Base-by-base conservation (phyloP, 2,329 filamentous ascomycete species). In the Cadophora malorum region DNA sequence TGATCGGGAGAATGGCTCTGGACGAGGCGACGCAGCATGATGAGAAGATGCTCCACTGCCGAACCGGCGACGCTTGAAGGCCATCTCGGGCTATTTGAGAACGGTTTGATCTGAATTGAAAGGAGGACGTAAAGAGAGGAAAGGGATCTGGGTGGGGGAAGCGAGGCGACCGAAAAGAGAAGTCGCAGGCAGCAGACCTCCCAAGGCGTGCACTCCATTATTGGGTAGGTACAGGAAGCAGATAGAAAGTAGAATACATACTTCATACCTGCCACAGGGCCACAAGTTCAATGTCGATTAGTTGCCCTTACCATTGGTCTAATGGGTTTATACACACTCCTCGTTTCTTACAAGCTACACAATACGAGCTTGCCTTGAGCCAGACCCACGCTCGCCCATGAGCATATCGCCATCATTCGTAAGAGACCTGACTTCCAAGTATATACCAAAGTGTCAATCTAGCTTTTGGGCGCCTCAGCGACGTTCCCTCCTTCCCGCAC, bases 401-500 rank as follows among this genome's bases (percentile, higher is more conserved):
- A 35, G 31, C 5, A 45, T 25, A 23, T 33, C 12, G 5, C 21
- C 35, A 45, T 41, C 56, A 41, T 35, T 16, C 28, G 5, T 38
- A 4, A 6, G 4, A 47, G 16, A 59, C 12, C 31, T 19, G 38
- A 7, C 19, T 9, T 41, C 38, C 16, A 8, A 33, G 4, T 12
- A 8, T 23, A 6, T 23, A 8, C 23, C 41, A 49, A 14, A n/a
- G 47, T 47, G 35, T 49, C 25, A 49, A 47, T 67, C 69, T 72
- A 75, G 47, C 67, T 71, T 58, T 73, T 74, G 16, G 60, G 19
- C 28, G 52, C 68, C n/a, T 25, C 55, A 14, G 28, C 58, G 47
- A 41, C 47, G 25, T 69, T 69, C 58, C 72, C 71, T 21, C 75
- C 76, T 65, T 76, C 77, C 76, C 85, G 84, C 41, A 89, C 86